Evolutionary conservation across 345 rosid species (phyloP), one percentile per base, ranked within the genome.

Genomic region (Mangifera indica): DNA sequence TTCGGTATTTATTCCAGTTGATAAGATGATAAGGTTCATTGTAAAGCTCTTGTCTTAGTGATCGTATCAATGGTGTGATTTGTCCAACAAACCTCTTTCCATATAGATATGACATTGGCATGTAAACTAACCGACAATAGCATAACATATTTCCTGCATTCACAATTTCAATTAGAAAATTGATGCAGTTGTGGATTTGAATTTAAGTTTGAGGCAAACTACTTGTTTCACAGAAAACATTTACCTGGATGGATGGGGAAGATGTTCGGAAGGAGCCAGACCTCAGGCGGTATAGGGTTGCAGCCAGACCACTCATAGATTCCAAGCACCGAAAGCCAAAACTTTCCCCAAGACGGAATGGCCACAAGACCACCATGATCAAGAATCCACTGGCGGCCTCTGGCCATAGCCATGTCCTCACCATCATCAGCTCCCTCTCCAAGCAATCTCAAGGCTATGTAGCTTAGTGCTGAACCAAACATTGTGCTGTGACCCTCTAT

Each of bases 231-330:
- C n/a, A n/a, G n/a, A n/a, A n/a, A n/a, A n/a, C n/a, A n/a, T n/a
- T n/a, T n/a, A n/a, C n/a, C n/a, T n/a, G 85, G 77, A 71, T 82
- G 92, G 25, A 90, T 25, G 9, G 89, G 91, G 64, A 73, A 46
- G 37, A 75, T 69, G 0, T 82, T 70, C 22, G 96, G 93, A 10
- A 90, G 72, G 68, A 90, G 85, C 85, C 87, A 80, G 15, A 85
- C 63, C 74, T 88, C 96, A 0, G 96, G 96, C 62, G 92, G 92
- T 70, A 84, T 51, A 6, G 91, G 96, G 3, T 88, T 85, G 71
- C 89, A 85, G 14, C 91, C 93, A 5, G 84, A 69, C 96, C 96
- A 90, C 40, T 88, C 91, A 63, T 86, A 90, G 46, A 87, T 46
- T 75, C 93, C 96, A 1, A 88, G 84, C 10, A 86, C 92, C 78